Percentiles rank a stretch among this genome's conserved stretches.
phyloP scores from a whole-genome alignment of 2,329 filamentous ascomycete genomes.

The Ophiostoma sp. region DNA sequence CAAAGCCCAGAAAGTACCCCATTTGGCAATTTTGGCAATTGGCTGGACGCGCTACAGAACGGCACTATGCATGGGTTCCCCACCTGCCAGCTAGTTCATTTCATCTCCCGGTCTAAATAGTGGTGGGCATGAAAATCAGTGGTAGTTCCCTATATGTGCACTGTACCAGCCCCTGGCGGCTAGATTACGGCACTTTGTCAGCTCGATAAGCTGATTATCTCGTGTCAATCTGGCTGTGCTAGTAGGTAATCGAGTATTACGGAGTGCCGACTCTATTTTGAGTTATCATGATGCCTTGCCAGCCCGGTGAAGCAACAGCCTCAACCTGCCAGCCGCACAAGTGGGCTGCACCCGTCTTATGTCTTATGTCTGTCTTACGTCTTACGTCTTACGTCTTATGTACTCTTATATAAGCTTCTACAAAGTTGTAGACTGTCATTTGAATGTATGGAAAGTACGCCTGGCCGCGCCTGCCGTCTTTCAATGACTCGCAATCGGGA shows the following conservation, averaged over 20 bases:
- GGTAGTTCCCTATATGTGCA: conserved; percentile 19
- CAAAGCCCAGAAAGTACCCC: conserved; percentile 10
- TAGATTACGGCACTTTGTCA: conserved; percentile 7
- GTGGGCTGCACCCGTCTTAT: neutral
- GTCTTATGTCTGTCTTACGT: neutral
- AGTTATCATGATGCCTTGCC: neutral
- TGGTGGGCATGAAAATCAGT: conserved; percentile 5
- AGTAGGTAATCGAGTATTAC: neutral
- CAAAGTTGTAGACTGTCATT: neutral
- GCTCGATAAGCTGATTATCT: conserved; percentile 6
- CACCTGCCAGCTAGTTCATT: conserved; percentile 4
- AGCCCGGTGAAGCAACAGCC: conserved; percentile 14
- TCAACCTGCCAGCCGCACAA: neutral
- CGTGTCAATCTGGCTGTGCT: neutral
- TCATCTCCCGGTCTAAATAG: neutral
- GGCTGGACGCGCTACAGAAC: neutral
- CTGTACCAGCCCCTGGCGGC: neutral
- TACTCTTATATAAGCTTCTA: neutral
- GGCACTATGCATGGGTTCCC: conserved; percentile 15
- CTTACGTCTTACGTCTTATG: neutral
- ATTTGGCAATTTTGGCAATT: neutral
- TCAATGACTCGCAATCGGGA: neutral
- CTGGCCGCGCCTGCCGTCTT: neutral
- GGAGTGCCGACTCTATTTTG: conserved; percentile 1
- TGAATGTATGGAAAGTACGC: neutral